These are phyloP conservation scores for Apophysomyces sp. DNA, from an alignment of 371 early-diverging fungal genomes.

Conservation along the genomic window DNA sequence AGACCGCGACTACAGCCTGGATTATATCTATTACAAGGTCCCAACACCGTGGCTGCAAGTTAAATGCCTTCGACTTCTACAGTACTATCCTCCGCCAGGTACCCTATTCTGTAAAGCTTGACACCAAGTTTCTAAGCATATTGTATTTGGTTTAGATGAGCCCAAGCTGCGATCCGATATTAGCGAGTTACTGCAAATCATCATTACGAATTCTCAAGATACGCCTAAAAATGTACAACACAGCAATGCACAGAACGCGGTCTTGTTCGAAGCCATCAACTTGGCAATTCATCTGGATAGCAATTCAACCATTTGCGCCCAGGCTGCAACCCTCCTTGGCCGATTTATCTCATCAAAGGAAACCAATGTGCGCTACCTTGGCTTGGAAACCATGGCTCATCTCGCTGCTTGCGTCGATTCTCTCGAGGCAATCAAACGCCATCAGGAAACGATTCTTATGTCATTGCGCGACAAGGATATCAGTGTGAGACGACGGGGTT, in stretches of 20 bases:
- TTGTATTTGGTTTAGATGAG: constrained; percentile 39
- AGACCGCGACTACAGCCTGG: constrained; percentile 78
- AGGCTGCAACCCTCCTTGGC: constrained; percentile 82
- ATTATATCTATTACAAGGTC: constrained; percentile 96
- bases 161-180: constrained; percentile 60
- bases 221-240: constrained; percentile 94
- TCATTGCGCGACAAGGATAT: constrained; percentile 95
- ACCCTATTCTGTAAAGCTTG: constrained; percentile 6
- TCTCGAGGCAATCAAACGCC: constrained; percentile 80
- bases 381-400: constrained; percentile 96
- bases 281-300: constrained; percentile 91
- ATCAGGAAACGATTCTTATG: constrained; percentile 87
- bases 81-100: constrained; percentile 94
- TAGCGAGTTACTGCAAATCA: constrained; percentile 73
- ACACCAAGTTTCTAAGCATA: neutral
- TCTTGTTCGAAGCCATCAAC: constrained; percentile 95
- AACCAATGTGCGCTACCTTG: constrained; percentile 93
- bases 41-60: constrained; percentile 98
- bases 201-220: constrained; percentile 84
- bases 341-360: constrained; percentile 90
- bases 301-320: constrained; percentile 81
- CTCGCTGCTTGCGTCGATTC: constrained; percentile 87
- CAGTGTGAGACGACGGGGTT: constrained; percentile 92
- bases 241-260: constrained; percentile 94
- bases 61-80: constrained; percentile 89